Evolutionary conservation across 192 early-diverging fungal genomes (phyloP).

Genomic region (Gonapodya sp.): DNA sequence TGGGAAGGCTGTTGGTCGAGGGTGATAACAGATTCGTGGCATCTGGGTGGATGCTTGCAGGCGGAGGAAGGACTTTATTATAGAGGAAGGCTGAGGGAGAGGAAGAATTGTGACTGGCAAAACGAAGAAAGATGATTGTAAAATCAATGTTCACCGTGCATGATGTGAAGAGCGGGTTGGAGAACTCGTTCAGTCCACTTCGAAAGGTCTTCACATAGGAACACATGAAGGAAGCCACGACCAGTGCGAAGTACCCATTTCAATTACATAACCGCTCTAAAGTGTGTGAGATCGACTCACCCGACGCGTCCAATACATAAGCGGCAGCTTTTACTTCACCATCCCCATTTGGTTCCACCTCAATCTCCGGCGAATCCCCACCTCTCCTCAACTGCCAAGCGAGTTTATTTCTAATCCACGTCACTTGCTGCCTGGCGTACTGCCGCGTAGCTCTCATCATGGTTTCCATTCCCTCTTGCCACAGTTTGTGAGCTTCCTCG

Average conservation of each 20-base stretch:
- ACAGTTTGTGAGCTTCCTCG: constrained; percentile 24
- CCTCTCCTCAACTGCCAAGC: constrained; percentile 28
- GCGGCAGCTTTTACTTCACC: not conserved
- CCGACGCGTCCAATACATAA: not conserved
- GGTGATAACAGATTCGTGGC: not conserved
- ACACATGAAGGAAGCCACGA: no score
- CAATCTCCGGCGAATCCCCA: not conserved
- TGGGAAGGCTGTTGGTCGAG: constrained; percentile 20
- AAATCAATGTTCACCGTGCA: not conserved
- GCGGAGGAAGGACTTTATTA: constrained; percentile 18
- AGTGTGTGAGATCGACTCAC: no score
- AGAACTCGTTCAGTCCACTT: not conserved
- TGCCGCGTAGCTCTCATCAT: constrained; percentile 85
- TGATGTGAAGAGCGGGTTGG: not conserved
- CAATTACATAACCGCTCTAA: no score
- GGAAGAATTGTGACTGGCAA: not conserved
- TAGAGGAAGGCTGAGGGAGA: constrained; percentile 4
- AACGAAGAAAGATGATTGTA: not conserved
- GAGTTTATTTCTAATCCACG: constrained; percentile 75
- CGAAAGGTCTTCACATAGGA: not conserved
- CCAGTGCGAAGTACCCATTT: no score
- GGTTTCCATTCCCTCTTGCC: constrained; percentile 46
- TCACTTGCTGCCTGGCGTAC: constrained; percentile 74
- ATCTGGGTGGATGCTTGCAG: constrained; percentile 22
- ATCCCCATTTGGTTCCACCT: not conserved